Evolutionary conservation across 495 filamentous ascomycete species (phyloP), one percentile per base, ranked within the genome.

Genomic region (Talaromyces proteolyticus): DNA sequence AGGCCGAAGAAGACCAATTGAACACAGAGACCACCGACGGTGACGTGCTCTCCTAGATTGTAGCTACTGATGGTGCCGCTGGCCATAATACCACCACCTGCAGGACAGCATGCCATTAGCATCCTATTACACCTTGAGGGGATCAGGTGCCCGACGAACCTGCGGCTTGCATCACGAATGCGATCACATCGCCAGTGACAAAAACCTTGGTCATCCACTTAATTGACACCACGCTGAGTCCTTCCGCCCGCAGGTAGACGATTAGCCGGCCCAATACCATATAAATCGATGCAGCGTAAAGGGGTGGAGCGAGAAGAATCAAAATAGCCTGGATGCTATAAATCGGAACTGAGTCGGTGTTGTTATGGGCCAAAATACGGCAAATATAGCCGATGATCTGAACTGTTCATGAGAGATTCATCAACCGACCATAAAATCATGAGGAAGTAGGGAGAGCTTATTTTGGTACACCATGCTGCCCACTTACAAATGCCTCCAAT

Each of bases 341-440:
- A 42, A 8, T 59, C 22, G 8, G 55, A 44, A 47, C 42, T 42
- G 59, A 57, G 25, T 60, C 49, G 47, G 59, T 24, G 49, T 2
- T 52, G 55, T 41, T 25, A 53, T 55, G 6, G 66, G 65, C 11
- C 61, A 59, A 11, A 77, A 50, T 6, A 66, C 81, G 75, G 34
- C 70, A 78, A 37, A 76, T 57, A 54, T 85, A 85, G 14, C 82
- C 81, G 12, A 80, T 57, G 0, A 76, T 55, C 59, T 86, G 78
- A 61, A 82, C 77, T 81, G n/a, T n/a, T n/a, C n/a, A n/a, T n/a
- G n/a, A n/a, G n/a, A n/a, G n/a, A n/a, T n/a, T n/a, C n/a, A n/a
- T n/a, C n/a, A n/a, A n/a, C n/a, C n/a, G n/a, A n/a, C n/a, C n/a
- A n/a, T n/a, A n/a, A n/a, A n/a, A n/a, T n/a, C n/a, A n/a, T n/a